phyloP scores from a whole-genome alignment of 106 monocot species.

The Acorus gramineus region DNA sequence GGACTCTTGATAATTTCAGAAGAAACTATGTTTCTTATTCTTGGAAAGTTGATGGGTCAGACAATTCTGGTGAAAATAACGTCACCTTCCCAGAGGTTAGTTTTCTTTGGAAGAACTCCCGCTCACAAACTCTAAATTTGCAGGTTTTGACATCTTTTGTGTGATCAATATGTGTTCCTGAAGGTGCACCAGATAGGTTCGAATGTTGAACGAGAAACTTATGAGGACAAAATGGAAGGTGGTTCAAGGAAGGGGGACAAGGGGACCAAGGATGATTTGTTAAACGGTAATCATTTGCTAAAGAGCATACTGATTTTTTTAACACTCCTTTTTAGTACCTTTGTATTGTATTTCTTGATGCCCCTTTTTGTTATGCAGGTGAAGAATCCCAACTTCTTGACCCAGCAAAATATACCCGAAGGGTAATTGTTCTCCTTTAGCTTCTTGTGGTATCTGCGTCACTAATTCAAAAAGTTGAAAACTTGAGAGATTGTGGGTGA shows the following conservation, averaged over 20 bases:
- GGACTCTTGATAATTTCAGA: slow-evolving; percentile 1
- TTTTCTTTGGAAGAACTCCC: background rate
- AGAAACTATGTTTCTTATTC: slow-evolving; percentile 10
- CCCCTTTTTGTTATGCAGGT: slow-evolving; percentile 6
- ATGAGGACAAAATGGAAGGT: slow-evolving; percentile 10
- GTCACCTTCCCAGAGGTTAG: background rate
- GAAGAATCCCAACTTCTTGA: background rate
- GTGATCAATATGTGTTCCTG: slow-evolving; percentile 1
- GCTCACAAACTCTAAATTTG: background rate
- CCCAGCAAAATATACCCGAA: slow-evolving; percentile 3
- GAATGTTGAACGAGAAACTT: slow-evolving; percentile 11
- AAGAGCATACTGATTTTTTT: too few relatives aligned
- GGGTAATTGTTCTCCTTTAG: slow-evolving; percentile 7
- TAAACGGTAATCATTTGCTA: slow-evolving; percentile 17
- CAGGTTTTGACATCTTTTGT: background rate
- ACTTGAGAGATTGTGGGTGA: too few relatives aligned
- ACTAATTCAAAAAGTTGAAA: too few relatives aligned
- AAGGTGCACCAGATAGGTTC: slow-evolving; percentile 15
- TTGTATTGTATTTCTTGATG: background rate
- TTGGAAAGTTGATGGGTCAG: background rate
- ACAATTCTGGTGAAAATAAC: background rate
- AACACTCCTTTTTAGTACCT: background rate
- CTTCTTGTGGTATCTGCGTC: background rate
- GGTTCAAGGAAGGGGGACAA: slow-evolving; percentile 11
- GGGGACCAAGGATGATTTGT: slow-evolving; percentile 15